Evolutionary conservation across 148 eudicot species (phyloP), one percentile per base, ranked within the genome.

Genomic region (Euryodendron excelsum): DNA sequence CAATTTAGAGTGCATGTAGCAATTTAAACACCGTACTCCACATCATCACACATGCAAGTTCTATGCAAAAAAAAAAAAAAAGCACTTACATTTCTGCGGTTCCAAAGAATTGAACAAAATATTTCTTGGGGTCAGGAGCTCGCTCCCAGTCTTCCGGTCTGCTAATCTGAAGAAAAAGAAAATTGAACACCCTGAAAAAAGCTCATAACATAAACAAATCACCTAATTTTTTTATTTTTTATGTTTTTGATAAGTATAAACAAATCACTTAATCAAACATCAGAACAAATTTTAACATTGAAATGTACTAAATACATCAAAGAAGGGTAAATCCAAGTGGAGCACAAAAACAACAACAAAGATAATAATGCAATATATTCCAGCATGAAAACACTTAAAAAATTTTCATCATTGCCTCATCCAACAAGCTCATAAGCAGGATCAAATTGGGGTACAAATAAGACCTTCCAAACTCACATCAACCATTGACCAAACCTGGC

Each of bases 41-140:
- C 34, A 13, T 31, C 11, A 79, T 61, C 13, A 30, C 63, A 68
- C 5, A 31, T 20, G 31, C 21, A 68, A 50, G 13, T n/a, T 9
- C 15, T 68, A 61, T 45, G 2, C 20, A 0, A 28, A 55, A 81
- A 67, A 5, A 30, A 5, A 67, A 5, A 30, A 5, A 53, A 63
- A 81, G 48, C 48, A 90, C 99, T 93, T 87, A 96, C 99, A 93
- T 96, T 87, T 96, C 99, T 74, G 75, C 77, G 64, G 99, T 96
- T 80, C 99, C 99, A 78, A 88, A 96, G 79, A 96, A 93, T 67
- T 91, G 91, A 27, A 96, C 98, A 72, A 96, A 96, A 80, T 85
- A 89, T 81, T 96, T 96, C 84, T 83, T 93, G 27, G 97, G 90
- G 78, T 96, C 98, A 81, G 97, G 90, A 78, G 88, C 71, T 76